Evolutionary conservation across 2,329 filamentous ascomycete genomes (phyloP).

Genomic region (Curvularia lunata): DNA sequence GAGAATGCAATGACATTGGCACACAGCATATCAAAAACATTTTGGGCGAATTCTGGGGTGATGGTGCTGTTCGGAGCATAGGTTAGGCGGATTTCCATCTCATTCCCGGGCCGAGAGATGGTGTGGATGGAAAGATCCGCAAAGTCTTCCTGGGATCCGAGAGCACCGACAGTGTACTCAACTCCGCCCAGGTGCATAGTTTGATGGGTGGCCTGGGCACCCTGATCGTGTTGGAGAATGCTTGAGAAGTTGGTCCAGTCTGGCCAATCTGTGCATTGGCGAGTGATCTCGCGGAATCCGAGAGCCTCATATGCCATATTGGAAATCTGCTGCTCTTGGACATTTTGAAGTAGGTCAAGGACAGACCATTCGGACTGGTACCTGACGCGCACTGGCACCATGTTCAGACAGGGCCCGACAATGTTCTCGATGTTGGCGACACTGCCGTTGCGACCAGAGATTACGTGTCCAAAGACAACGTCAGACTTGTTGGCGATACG

Average conservation of each 20-base stretch:
- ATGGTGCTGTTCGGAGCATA: constrained; percentile 54
- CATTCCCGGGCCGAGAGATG: constrained; percentile 27
- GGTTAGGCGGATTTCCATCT: constrained; percentile 40
- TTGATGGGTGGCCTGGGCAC: constrained; percentile 46
- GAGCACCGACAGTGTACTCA: constrained; percentile 39
- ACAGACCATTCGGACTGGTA: constrained; percentile 46
- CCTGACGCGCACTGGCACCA: constrained; percentile 51
- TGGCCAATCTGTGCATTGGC: constrained; percentile 47
- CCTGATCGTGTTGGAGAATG: constrained; percentile 45
- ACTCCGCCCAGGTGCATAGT: constrained; percentile 56
- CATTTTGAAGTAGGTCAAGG: constrained; percentile 47
- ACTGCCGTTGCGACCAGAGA: constrained; percentile 50
- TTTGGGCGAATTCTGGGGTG: constrained; percentile 59
- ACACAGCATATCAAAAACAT: constrained; percentile 52
- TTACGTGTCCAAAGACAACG: constrained; percentile 53
- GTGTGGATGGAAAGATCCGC: constrained; percentile 44
- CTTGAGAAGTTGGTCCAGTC: constrained; percentile 47
- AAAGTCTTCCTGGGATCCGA: constrained; percentile 42
- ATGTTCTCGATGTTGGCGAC: constrained; percentile 49
- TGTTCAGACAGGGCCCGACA: constrained; percentile 53
- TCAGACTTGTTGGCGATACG: constrained; percentile 47
- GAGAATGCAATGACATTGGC: constrained; percentile 36
- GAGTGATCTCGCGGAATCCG: constrained; percentile 43
- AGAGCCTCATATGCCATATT: constrained; percentile 47
- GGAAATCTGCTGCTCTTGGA: constrained; percentile 54